phyloP scores from a whole-genome alignment of 2,329 filamentous ascomycete genomes.

The Keithomyces neogunnii region DNA sequence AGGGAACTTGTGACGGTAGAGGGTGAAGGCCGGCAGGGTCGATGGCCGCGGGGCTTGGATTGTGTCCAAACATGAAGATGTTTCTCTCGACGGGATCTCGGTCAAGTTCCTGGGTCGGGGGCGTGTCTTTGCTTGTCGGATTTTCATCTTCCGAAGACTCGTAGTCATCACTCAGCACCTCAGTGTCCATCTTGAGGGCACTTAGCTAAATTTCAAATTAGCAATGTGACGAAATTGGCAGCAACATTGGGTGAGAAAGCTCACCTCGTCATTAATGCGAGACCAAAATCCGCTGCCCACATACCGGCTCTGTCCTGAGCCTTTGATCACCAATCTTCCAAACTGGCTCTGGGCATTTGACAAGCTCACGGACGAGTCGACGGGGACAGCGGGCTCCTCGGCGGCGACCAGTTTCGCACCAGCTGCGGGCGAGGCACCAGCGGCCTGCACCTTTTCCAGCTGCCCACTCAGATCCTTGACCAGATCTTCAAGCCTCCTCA shows the following conservation, averaged over 20 bases:
- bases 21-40: constrained; percentile 33
- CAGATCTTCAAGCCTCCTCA: constrained; percentile 40
- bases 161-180: constrained; percentile 22
- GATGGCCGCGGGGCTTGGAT: constrained; percentile 19
- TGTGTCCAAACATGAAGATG: constrained; percentile 43
- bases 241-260: constrained; percentile 19
- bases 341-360: constrained; percentile 28
- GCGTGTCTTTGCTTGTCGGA: constrained; percentile 6
- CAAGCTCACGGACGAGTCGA: constrained; percentile 20
- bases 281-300: constrained; percentile 48
- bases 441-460: constrained; percentile 29
- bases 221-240: background rate
- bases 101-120: too few relatives aligned
- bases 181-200: constrained; percentile 9
- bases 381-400: constrained; percentile 13
- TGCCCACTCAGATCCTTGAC: constrained; percentile 41
- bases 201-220: background rate
- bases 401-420: constrained; percentile 12
- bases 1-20: constrained; percentile 45
- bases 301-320: constrained; percentile 35
- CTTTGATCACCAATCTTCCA: constrained; percentile 38
- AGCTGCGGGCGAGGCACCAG: constrained; percentile 12
- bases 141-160: constrained; percentile 31
- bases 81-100: constrained; percentile 36
- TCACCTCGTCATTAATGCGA: constrained; percentile 45